A percentile compares a stretch with the other conserved stretches of the same genome.
phyloP scores from a whole-genome alignment of 1,284 basidiomycete species.

The Fistulina hepatica region DNA sequence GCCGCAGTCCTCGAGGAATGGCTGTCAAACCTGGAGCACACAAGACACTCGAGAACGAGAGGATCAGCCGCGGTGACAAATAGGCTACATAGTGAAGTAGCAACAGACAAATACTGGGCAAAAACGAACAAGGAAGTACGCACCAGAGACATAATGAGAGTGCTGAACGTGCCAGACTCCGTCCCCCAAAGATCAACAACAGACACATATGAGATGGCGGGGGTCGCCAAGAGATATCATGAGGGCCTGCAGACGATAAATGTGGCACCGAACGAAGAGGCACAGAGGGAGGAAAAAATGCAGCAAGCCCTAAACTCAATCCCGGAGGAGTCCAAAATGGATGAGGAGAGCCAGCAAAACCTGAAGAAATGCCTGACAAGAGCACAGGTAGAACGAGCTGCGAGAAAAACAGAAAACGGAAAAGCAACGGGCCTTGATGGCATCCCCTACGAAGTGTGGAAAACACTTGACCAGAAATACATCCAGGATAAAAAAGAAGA shows the following conservation, averaged over 20 bases:
- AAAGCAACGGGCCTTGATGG: conserved; percentile 7
- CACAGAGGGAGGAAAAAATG: not conserved
- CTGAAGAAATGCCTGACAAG: not conserved
- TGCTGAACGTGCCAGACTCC: not conserved
- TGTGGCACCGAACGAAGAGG: too few relatives aligned
- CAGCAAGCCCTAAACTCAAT: not conserved
- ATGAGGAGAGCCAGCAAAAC: not conserved
- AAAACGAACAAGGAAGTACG: not conserved
- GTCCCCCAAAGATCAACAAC: not conserved
- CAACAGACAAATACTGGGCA: conserved; percentile 1
- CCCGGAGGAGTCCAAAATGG: not conserved
- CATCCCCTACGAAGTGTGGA: conserved; percentile 7
- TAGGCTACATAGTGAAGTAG: conserved; percentile 3
- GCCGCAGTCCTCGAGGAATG: not conserved
- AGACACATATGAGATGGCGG: too few relatives aligned
- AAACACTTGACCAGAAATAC: conserved; percentile 1
- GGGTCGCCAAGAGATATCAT: too few relatives aligned
- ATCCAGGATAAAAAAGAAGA: not conserved
- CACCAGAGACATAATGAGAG: not conserved
- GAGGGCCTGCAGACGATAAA: too few relatives aligned
- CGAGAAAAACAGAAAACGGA: not conserved
- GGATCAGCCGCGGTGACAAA: not conserved
- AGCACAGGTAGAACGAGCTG: not conserved
- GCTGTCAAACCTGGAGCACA: not conserved
- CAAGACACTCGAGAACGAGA: not conserved